Base-by-base conservation (phyloP, 192 early-diverging fungal genomes). In the Diversispora eburnea region DNA sequence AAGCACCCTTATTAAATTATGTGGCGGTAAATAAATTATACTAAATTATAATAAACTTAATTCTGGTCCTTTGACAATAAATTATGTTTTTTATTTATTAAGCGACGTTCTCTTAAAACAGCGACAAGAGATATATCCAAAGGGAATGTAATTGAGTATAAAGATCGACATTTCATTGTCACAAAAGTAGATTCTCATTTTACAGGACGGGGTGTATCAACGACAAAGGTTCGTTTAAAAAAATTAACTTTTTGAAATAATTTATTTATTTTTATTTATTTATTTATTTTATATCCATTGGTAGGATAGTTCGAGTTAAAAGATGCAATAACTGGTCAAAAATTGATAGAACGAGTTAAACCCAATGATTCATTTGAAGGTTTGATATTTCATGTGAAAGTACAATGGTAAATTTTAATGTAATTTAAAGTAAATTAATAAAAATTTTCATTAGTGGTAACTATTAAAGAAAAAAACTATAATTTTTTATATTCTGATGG, bases 401-500 rank as follows among this genome's bases (percentile, higher is more conserved):
- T 10, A 77, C 42, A 13, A 15, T 52, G 5, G 5, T 43, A 58
- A 25, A 45, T 67, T 70, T 8, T 79, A 90, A 83, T 78, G 93
- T 60, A 90, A 91, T 3, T 74, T 95, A 46, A 84, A 88, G 76
- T 73, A 87, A 13, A 84, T 88, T 0, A 85, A 84, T 33, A 70
- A 78, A 10, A 88, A 88, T 58, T 19, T 77, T 82, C 8, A 90
- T 92, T 77, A 73, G 89, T 91, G 39, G 85, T 89, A 75, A 80
- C 86, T 41, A 72, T 96, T 47, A 82, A 85, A 0, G 86, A 87
- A 61, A 85, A 89, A 70, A 61, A 79, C 51, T 89, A 88, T 76
- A 88, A 91, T 81, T 93, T 81, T 70, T 84, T 96, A 8, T 96
- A 96, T 75, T 74, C 77, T 22, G 88, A 84, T 54, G 88, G 85